These are phyloP conservation scores for Amphibolis antarctica DNA, from an alignment of 106 monocot genomes.

Conservation along the genomic window DNA sequence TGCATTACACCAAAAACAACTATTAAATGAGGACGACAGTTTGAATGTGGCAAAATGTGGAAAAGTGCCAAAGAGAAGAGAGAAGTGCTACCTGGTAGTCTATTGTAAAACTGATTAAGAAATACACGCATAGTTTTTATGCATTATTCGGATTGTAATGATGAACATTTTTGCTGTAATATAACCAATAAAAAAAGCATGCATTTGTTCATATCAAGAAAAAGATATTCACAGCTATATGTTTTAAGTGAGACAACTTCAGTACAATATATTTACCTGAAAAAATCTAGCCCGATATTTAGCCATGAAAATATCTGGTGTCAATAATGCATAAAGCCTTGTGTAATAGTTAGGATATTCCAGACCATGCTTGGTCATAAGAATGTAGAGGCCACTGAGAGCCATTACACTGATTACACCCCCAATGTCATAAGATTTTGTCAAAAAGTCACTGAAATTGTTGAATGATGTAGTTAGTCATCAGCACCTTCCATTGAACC, in stretches of 20 bases:
- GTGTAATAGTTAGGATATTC: slow-evolving; percentile 90
- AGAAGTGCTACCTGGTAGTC: no score
- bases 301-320: slow-evolving; percentile 75
- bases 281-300: slow-evolving; percentile 83
- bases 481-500: background rate
- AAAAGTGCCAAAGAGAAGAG: no score
- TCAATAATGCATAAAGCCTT: slow-evolving; percentile 80
- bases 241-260: background rate
- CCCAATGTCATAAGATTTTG: slow-evolving; percentile 89
- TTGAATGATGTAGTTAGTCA: background rate
- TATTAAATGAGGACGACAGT: no score
- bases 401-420: slow-evolving; percentile 97
- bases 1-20: no score
- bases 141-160: background rate
- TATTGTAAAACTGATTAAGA: no score
- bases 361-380: slow-evolving; percentile 84
- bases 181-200: background rate
- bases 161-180: background rate
- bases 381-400: slow-evolving; percentile 80
- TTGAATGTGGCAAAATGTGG: no score
- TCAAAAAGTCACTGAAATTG: slow-evolving; percentile 81
- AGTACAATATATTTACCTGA: slow-evolving; percentile 45
- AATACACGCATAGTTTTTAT: no score
- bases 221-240: background rate
- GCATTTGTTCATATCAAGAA: background rate